phyloP scores from a whole-genome alignment of 1,139 yeast species.

The Pichia sp. region DNA sequence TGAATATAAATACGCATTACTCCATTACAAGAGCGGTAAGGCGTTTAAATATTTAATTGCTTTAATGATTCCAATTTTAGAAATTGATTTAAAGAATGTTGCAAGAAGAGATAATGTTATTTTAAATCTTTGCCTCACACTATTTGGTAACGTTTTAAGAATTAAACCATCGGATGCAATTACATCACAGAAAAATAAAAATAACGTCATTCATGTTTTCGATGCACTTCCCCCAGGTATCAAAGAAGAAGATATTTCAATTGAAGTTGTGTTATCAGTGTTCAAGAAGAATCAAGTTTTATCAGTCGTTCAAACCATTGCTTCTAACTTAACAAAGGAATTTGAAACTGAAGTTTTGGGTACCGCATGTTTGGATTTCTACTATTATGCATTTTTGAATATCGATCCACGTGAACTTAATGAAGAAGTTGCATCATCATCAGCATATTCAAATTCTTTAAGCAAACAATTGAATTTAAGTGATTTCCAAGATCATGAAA shows the following conservation, averaged over 20 bases:
- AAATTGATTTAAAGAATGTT: constrained; percentile 55
- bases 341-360: constrained; percentile 64
- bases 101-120: constrained; percentile 72
- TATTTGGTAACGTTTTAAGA: constrained; percentile 71
- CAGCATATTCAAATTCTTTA: too few relatives aligned
- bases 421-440: background rate
- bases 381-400: constrained; percentile 62
- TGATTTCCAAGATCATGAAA: constrained; percentile 7
- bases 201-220: constrained; percentile 20
- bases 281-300: constrained; percentile 71
- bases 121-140: constrained; percentile 66
- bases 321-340: constrained; percentile 62
- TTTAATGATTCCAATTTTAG: constrained; percentile 64
- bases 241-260: constrained; percentile 63
- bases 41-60: constrained; percentile 70
- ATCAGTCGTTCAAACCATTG: constrained; percentile 64
- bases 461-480: constrained; percentile 3
- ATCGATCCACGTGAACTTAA: constrained; percentile 38
- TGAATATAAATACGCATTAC: constrained; percentile 65
- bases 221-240: constrained; percentile 58
- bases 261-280: constrained; percentile 54
- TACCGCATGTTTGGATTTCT: constrained; percentile 64
- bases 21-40: constrained; percentile 57
- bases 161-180: constrained; percentile 64
- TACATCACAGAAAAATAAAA: constrained; percentile 32